Evolutionary conservation across 1,284 basidiomycete genomes (phyloP).

Genomic region (Fomitopsis pinicola): DNA sequence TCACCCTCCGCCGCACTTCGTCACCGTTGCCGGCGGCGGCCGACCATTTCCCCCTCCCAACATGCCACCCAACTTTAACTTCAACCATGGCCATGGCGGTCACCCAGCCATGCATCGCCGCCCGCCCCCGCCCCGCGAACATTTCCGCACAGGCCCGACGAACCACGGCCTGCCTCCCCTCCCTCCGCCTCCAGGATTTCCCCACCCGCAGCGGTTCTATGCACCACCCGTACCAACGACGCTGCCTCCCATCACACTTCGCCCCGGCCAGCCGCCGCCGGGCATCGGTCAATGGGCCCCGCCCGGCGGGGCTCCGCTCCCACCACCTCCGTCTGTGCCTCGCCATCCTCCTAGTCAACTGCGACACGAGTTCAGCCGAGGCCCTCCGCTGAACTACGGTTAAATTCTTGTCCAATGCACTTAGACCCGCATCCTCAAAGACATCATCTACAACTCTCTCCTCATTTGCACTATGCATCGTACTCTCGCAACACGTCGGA

Average conservation of each 20-base stretch:
- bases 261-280: constrained; percentile 15
- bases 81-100: constrained; percentile 13
- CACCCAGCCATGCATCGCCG: constrained; percentile 18
- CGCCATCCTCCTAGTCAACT: constrained; percentile 10
- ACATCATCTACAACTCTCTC: not conserved
- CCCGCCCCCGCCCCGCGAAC: constrained; percentile 26
- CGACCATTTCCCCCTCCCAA: constrained; percentile 11
- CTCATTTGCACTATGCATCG: not conserved
- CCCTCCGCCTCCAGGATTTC: not conserved
- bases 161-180: constrained; percentile 2
- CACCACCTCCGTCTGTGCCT: constrained; percentile 19
- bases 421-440: not conserved
- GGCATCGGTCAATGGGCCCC: no score
- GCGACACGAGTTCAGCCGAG: constrained; percentile 14
- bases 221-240: constrained; percentile 14
- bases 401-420: constrained; percentile 7
- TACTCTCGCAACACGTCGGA: not conserved
- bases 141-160: constrained; percentile 23
- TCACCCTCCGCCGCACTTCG: constrained; percentile 21
- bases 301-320: constrained; percentile 12
- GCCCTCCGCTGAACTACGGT: constrained; percentile 29
- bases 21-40: constrained; percentile 2
- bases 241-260: constrained; percentile 9
- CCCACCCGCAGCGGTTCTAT: not conserved
- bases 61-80: constrained; percentile 13